Evolutionary conservation across 441 rosid species (phyloP), one percentile per base, ranked within the genome.

Genomic region (Bruguiera hainesii): DNA sequence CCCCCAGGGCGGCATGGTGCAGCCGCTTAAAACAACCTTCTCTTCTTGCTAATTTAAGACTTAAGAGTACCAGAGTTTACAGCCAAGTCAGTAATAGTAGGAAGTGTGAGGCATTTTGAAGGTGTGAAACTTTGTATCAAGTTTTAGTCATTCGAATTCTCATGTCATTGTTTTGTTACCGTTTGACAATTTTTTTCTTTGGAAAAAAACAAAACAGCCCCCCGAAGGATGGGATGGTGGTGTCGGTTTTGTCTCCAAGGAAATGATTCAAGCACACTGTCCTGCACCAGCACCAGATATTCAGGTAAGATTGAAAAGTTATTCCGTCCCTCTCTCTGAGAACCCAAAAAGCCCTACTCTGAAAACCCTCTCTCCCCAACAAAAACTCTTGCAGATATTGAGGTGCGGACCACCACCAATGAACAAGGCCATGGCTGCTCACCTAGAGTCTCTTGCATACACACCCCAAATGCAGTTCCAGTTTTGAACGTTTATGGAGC

Each of bases 371-470:
- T 62, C 29, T 20, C 39, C 42, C 7, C 23, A 20, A 10, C 29
- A 11, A 10, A 55, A 5, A 9, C 23, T 55, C 29, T 26, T 73
- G 57, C 78, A 86, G 88, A 73, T 86, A 51, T 42, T 88, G 56
- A 72, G 84, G 73, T 88, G 94, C 21, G 89, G 94, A 28, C 91
- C 91, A 6, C 89, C 91, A 8, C 87, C 88, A 0, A 86, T 78
- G 91, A 88, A 84, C 85, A 86, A 82, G 72, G 89, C 91, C 19
- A 86, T 86, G 88, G 87, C 85, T 58, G 78, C 75, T 60, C 71
- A 84, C 81, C 83, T 86, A 10, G 71, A 82, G 21, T 81, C 78
- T 61, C 82, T 88, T 15, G 88, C 86, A 42, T 88, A 86, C 73
- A 63, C 82, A 26, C 56, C 82, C 19, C 60, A 82, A 75, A 84